Percentiles rank a stretch among this genome's conserved stretches.
These are phyloP conservation scores for Pseudozyma thailandica DNA, from an alignment of 1,284 basidiomycete genomes.

Conservation along the genomic window DNA sequence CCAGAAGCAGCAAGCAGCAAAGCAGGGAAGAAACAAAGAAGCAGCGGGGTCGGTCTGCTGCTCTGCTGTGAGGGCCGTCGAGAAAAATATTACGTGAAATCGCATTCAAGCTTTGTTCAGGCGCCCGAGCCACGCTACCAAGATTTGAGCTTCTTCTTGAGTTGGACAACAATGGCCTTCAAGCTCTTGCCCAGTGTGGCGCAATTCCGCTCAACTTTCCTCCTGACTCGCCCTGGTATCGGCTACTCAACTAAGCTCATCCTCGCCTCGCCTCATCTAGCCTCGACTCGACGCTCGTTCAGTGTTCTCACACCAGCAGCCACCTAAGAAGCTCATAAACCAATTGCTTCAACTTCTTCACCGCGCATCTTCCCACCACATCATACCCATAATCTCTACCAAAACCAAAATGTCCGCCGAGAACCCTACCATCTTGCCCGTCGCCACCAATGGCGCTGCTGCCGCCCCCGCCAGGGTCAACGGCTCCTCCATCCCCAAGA, in stretches of 20 bases:
- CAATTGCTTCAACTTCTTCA: background rate
- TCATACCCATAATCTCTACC: background rate
- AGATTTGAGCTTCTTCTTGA: background rate
- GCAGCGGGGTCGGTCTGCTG: slow-evolving; percentile 19
- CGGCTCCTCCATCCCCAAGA: slow-evolving; percentile 74
- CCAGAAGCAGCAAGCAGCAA: background rate
- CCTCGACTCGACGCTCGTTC: no score
- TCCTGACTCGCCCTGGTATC: background rate
- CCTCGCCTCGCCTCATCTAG: no score
- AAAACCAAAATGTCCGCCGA: slow-evolving; percentile 65
- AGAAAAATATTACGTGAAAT: no score
- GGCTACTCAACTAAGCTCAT: slow-evolving; percentile 15
- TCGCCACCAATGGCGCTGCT: slow-evolving; percentile 60
- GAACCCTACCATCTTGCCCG: slow-evolving; percentile 66
- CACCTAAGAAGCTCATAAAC: slow-evolving; percentile 7
- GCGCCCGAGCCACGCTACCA: slow-evolving; percentile 8
- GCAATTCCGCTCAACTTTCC: background rate
- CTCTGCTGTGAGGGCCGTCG: no score
- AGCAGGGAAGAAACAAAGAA: no score
- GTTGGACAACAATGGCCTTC: background rate
- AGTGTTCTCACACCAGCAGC: background rate
- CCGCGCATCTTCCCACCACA: slow-evolving; percentile 1
- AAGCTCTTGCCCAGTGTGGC: background rate
- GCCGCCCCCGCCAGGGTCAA: slow-evolving; percentile 59
- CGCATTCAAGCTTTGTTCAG: no score